These are phyloP conservation scores for Trichoderma sp. DNA, from an alignment of 2,329 filamentous ascomycete species.

Conservation along the genomic window DNA sequence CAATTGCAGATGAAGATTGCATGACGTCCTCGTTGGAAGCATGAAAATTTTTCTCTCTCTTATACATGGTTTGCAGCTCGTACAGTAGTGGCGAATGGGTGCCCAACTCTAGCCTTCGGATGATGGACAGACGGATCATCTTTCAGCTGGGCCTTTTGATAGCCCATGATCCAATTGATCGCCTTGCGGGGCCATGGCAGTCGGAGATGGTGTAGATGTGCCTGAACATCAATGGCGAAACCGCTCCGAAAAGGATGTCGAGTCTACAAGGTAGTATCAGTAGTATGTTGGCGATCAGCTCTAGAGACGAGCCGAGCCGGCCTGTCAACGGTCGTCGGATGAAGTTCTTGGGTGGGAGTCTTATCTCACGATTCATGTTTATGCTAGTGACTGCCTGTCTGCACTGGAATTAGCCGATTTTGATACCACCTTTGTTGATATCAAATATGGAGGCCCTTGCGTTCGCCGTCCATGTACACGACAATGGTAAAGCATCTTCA, in stretches of 20 bases:
- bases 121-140: neutral
- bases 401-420: neutral
- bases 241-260: neutral
- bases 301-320: slow-evolving; percentile 3
- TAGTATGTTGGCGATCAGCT: slow-evolving; percentile 16
- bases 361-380: neutral
- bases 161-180: neutral
- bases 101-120: neutral
- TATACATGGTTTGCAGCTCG: neutral
- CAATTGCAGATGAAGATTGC: neutral
- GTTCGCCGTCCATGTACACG: neutral
- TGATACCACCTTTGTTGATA: neutral
- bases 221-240: slow-evolving; percentile 10
- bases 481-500: neutral
- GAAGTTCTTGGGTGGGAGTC: neutral
- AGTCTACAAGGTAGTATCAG: neutral
- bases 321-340: neutral
- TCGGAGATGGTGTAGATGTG: neutral
- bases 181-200: neutral
- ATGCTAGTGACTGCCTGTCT: neutral
- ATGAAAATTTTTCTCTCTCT: neutral
- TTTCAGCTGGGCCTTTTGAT: neutral
- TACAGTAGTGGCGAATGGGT: neutral
- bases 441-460: neutral
- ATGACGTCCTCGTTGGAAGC: neutral